Conservation (phyloP, 2,329 filamentous ascomycete genomes). For the Tolypocladium tundrense region DNA sequence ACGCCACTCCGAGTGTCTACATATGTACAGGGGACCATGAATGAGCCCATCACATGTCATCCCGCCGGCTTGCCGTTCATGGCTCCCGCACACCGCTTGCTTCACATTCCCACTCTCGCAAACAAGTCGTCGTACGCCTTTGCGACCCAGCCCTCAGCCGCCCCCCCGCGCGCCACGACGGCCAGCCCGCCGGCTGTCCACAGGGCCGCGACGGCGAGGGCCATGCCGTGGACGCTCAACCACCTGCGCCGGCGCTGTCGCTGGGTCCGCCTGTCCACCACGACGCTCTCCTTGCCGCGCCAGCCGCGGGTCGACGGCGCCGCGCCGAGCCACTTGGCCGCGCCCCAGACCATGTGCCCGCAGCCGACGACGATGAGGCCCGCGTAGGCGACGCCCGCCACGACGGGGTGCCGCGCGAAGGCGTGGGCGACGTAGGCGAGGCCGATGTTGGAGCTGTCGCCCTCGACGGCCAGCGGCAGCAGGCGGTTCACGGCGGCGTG, state of each 20-base stretch:
- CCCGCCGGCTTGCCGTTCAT: background rate
- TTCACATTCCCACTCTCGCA: constrained; percentile 15
- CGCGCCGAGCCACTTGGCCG: constrained; percentile 68
- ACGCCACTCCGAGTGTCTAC: background rate
- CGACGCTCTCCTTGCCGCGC: constrained; percentile 28
- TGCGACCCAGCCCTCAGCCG: constrained; percentile 67
- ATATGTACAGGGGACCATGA: background rate
- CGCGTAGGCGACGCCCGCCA: constrained; percentile 60
- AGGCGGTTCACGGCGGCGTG: constrained; percentile 70
- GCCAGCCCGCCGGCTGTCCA: constrained; percentile 79
- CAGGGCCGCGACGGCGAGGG: constrained; percentile 45
- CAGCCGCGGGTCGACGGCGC: constrained; percentile 46
- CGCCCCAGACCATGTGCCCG: constrained; percentile 76
- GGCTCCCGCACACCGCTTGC: background rate
- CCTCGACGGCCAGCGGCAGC: constrained; percentile 66
- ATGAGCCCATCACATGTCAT: background rate
- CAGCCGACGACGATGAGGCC: constrained; percentile 57
- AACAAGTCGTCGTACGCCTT: constrained; percentile 65
- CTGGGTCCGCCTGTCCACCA: constrained; percentile 39
- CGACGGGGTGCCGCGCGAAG: constrained; percentile 58
- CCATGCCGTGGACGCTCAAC: constrained; percentile 60
- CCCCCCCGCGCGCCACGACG: constrained; percentile 62
- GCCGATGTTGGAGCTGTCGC: constrained; percentile 77
- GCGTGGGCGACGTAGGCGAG: constrained; percentile 78
- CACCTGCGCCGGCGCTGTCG: constrained; percentile 53